Evolutionary conservation across 2,329 filamentous ascomycete genomes (phyloP).

Genomic region (Teratosphaeria nubilosa): DNA sequence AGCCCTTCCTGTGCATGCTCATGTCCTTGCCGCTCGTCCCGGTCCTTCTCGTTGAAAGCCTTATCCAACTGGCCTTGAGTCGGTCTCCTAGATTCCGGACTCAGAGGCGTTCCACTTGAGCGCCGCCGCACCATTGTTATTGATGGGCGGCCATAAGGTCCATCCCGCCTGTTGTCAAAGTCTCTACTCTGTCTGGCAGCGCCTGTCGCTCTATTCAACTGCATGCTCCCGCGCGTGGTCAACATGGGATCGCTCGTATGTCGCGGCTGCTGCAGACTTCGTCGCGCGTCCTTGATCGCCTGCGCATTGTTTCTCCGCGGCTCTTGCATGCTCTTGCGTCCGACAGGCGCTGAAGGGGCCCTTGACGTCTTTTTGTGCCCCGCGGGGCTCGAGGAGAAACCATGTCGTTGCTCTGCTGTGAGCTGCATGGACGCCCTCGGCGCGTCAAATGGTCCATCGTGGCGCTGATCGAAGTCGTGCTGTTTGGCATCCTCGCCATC

Average conservation of each 20-base stretch:
- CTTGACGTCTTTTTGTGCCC: not conserved
- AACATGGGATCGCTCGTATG: not conserved
- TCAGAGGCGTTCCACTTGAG: conserved; percentile 5
- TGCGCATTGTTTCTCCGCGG: not conserved
- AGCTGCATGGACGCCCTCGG: conserved; percentile 1
- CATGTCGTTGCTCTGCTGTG: not conserved
- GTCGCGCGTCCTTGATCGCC: not conserved
- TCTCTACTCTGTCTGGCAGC: conserved; percentile 16
- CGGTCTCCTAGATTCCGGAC: not conserved
- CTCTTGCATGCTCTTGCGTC: conserved; percentile 6
- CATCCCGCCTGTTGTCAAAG: conserved; percentile 23
- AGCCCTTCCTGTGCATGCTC: not conserved
- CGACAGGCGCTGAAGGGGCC: not conserved
- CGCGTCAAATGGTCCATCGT: conserved; percentile 22
- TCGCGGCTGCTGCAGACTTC: conserved; percentile 3
- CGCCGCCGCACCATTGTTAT: conserved; percentile 21
- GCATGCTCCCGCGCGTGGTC: conserved; percentile 10
- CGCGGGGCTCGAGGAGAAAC: not conserved
- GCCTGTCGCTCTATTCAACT: conserved; percentile 7
- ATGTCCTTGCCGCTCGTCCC: not conserved
- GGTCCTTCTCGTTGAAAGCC: not conserved
- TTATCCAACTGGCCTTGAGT: not conserved
- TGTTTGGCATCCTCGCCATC: not conserved
- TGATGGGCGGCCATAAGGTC: conserved; percentile 23
- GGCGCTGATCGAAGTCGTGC: conserved; percentile 26